Conservation (phyloP, 331 rosid genomes). For the Dryas integrifolia region DNA sequence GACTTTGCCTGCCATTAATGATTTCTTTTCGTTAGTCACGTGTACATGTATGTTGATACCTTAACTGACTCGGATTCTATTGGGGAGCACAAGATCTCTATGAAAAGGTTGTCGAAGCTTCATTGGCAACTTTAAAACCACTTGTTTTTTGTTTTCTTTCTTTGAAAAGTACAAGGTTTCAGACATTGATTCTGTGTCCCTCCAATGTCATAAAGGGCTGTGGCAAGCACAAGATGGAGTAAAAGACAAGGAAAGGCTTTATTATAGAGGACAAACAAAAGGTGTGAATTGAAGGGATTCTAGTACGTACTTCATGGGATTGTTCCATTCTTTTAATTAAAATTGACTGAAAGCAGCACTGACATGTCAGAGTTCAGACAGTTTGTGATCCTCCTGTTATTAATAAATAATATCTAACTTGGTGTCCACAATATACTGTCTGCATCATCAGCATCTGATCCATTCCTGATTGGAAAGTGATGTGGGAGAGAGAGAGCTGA, state of each 20-base stretch:
- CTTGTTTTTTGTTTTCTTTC: not conserved
- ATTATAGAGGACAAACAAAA: slow-evolving; percentile 13
- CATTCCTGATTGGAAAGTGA: slow-evolving; percentile 31
- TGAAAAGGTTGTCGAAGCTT: slow-evolving; percentile 32
- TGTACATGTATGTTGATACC: slow-evolving; percentile 8
- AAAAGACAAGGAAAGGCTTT: slow-evolving; percentile 36
- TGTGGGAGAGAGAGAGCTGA: slow-evolving; percentile 20
- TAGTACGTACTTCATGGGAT: not conserved
- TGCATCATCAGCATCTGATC: slow-evolving; percentile 33
- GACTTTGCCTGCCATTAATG: slow-evolving; percentile 14
- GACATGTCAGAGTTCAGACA: slow-evolving; percentile 13
- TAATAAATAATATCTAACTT: slow-evolving; percentile 5
- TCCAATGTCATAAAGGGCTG: slow-evolving; percentile 7
- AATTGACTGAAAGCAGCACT: slow-evolving; percentile 16
- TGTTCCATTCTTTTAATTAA: not conserved
- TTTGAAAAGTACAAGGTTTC: slow-evolving; percentile 26
- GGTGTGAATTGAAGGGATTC: slow-evolving; percentile 15
- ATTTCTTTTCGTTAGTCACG: slow-evolving; percentile 18
- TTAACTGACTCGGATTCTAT: not conserved
- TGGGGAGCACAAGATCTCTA: slow-evolving; percentile 20
- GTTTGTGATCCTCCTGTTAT: slow-evolving; percentile 7
- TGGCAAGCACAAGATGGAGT: slow-evolving; percentile 11
- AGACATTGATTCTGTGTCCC: slow-evolving; percentile 18
- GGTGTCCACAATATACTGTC: slow-evolving; percentile 31
- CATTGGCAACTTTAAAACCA: not conserved